phyloP scores from a whole-genome alignment of 2,329 filamentous ascomycete species.

The Exophiala aquamarina region DNA sequence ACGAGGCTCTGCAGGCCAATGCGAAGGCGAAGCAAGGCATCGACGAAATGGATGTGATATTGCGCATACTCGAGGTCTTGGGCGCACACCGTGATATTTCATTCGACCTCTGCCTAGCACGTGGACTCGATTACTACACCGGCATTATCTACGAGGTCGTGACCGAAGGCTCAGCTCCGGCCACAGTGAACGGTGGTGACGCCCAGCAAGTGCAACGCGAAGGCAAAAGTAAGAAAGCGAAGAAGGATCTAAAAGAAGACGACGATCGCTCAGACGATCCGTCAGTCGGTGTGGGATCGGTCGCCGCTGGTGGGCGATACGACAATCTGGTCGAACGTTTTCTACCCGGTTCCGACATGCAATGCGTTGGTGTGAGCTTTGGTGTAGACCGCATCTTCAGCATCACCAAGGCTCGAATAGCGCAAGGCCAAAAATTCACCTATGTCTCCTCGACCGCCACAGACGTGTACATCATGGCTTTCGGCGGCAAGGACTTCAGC shows the following conservation, averaged over 20 bases:
- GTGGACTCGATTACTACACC: slow-evolving; percentile 91
- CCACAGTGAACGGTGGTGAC: slow-evolving; percentile 34
- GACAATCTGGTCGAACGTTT: slow-evolving; percentile 96
- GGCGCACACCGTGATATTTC: slow-evolving; percentile 71
- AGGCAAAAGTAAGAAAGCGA: slow-evolving; percentile 53
- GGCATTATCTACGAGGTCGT: slow-evolving; percentile 88
- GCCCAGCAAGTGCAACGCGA: slow-evolving; percentile 46
- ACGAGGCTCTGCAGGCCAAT: slow-evolving; percentile 69
- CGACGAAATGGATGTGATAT: slow-evolving; percentile 76
- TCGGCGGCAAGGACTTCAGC: slow-evolving; percentile 81
- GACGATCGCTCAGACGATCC: slow-evolving; percentile 75
- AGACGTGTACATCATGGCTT: slow-evolving; percentile 93
- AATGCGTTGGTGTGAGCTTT: slow-evolving; percentile 89
- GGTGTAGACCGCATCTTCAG: slow-evolving; percentile 95
- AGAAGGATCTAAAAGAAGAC: slow-evolving; percentile 56
- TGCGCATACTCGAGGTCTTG: slow-evolving; percentile 79
- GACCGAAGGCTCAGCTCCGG: slow-evolving; percentile 72
- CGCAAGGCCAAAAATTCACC: slow-evolving; percentile 57
- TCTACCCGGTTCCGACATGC: slow-evolving; percentile 77
- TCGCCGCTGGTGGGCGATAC: slow-evolving; percentile 87
- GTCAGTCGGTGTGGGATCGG: slow-evolving; percentile 79
- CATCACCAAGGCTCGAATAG: slow-evolving; percentile 77
- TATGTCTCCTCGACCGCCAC: slow-evolving; percentile 46
- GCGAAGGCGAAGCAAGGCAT: slow-evolving; percentile 75
- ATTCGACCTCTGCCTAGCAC: slow-evolving; percentile 85